Percentiles rank a stretch among this genome's conserved stretches.
phyloP scores from a whole-genome alignment of 306 rosid species.

The Malus orientalis region DNA sequence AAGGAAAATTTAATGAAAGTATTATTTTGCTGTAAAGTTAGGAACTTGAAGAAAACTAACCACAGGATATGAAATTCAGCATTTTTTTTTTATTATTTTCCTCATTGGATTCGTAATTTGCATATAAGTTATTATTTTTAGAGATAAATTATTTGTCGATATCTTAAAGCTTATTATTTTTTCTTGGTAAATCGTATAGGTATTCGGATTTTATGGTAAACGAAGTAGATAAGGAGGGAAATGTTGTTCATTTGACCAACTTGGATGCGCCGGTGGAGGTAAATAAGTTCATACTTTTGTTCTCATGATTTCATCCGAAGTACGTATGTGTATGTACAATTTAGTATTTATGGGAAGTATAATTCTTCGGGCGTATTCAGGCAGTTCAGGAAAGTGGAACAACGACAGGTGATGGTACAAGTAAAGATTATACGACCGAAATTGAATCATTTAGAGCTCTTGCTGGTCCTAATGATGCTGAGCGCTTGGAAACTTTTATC shows the following conservation, averaged over 20 bases:
- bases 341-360: not conserved
- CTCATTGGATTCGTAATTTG: not conserved
- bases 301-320: not conserved
- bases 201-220: slow-evolving; percentile 90
- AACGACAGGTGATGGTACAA: slow-evolving; percentile 10
- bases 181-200: slow-evolving; percentile 36
- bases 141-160: not conserved
- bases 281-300: not conserved
- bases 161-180: not conserved
- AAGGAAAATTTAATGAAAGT: not conserved
- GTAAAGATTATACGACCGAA: slow-evolving; percentile 51
- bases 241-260: slow-evolving; percentile 59
- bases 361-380: slow-evolving; percentile 26
- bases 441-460: slow-evolving; percentile 67
- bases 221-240: slow-evolving; percentile 75
- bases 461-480: slow-evolving; percentile 56
- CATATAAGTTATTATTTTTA: not conserved
- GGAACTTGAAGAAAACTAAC: not conserved
- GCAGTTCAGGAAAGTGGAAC: slow-evolving; percentile 32
- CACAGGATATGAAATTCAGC: not conserved
- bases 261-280: slow-evolving; percentile 59
- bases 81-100: not conserved
- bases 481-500: slow-evolving; percentile 47
- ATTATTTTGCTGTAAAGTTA: not conserved
- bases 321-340: not conserved